Conservation (phyloP, 495 filamentous ascomycete species). For the Trichoderma virens region DNA sequence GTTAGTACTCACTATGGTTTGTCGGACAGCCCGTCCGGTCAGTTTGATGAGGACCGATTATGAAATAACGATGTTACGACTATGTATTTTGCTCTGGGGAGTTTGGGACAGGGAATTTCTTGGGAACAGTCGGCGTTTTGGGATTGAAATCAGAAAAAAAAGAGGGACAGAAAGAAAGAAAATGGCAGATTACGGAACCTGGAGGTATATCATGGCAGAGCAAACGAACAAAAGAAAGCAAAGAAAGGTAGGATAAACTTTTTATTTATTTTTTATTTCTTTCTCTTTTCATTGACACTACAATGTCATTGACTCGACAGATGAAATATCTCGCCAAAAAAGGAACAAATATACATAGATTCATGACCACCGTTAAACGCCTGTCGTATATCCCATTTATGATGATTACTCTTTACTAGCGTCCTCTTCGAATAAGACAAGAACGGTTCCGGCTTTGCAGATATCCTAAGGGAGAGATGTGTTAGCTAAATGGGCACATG, state of each 20-base stretch:
- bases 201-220: not conserved
- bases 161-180: not conserved
- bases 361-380: not conserved
- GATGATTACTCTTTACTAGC: constrained; percentile 9
- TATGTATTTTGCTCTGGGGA: not conserved
- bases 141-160: not conserved
- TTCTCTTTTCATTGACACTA: not conserved
- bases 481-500: not conserved
- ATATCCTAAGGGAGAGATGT: constrained; percentile 34
- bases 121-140: not conserved
- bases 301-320: not conserved
- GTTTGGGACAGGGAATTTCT: not conserved
- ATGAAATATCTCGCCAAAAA: not conserved
- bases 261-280: not conserved
- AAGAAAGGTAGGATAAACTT: not conserved
- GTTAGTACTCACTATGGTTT: not conserved
- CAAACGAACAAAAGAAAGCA: not conserved
- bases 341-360: not conserved
- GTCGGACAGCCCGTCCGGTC: not conserved
- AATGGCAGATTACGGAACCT: not conserved
- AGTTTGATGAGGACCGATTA: not conserved
- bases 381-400: not conserved
- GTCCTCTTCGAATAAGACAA: constrained; percentile 48
- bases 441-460: constrained; percentile 46
- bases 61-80: not conserved